Evolutionary conservation across 1,139 yeast genomes (phyloP), one percentile per base, ranked within the genome.

Genomic region (Wickerhamiella pararugosa): DNA sequence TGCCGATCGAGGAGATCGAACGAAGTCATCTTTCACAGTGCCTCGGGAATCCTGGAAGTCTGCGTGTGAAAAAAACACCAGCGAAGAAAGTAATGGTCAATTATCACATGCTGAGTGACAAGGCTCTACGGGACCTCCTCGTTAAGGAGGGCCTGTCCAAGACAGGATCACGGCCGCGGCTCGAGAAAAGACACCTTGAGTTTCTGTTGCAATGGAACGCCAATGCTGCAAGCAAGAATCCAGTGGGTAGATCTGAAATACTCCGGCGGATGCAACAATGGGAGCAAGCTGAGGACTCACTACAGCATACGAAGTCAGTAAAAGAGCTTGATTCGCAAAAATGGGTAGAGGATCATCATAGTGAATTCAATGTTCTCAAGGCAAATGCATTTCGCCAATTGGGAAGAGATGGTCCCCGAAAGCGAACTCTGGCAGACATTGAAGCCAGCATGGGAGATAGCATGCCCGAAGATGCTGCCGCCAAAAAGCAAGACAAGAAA

Each of bases 151-250:
- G 74, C 21, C 57, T 87, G 5, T 73, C 87, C 0, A 66, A 74
- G 0, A 56, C 57, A 4, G 97, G 97, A 0, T 62, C 77, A 2
- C 64, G 83, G 48, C 62, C 63, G 26, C 79, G 74, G 50, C 55
- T 86, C 51, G 87, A 82, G 47, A 62, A 71, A 29, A 64, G 97
- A 37, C 81, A 80, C 56, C 76, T 76, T 46, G 93, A 87, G 49
- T 87, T 78, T 64, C 75, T 81, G 47, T 75, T 79, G 32, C 57
- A 86, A 10, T 81, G 78, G 75, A 87, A 87, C 54, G 79, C 95
- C 11, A 86, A 86, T 53, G 69, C 78, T 40, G 96, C 86, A 54
- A 71, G 86, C n/a, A 65, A 72, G 40, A 66, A 66, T 28, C 96
- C 95, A 0, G 72, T 71, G 5, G 60, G 73, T 15, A 76, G 73